Evolutionary conservation across 805 yeast genomes (phyloP), one percentile per base, ranked within the genome.

Genomic region (Scheffersomyces spartinae): DNA sequence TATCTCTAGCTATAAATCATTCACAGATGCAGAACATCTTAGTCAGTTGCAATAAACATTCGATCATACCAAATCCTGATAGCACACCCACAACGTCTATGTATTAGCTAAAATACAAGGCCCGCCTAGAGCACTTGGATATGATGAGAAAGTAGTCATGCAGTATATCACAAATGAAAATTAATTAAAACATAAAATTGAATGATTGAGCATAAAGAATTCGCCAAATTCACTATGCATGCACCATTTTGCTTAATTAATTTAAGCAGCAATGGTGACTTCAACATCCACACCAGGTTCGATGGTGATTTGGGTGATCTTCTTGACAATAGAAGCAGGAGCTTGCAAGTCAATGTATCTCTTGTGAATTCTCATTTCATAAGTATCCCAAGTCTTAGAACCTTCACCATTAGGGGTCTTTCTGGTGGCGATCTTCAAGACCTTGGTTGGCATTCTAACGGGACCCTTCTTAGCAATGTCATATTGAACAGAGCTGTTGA

Each of bases 381-480:
- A 91, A 54, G 93, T 72, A 64, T 91, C 99, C 96, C 96, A 91
- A 55, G 99, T 91, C 88, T 91, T 91, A 52, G 98, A 91, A 91
- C 99, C 99, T 75, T 91, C 96, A 91, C 99, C 99, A 68, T 93
- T 93, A 59, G 99, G 99, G 61, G 98, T 81, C 86, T 91, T 91
- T 83, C 99, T 85, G 82, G 99, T 91, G 71, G 94, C 74, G 71
- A 91, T 74, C 70, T 81, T 84, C 60, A 91, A 81, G 52, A 81
- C 91, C 81, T 86, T 91, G 69, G 98, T 91, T 74, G 99, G 99
- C 72, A 91, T 69, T 82, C 98, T 86, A 59, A 91, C 95, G 51
- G 98, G 98, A 61, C 99, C 99, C 75, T 85, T 88, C 79, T 84
- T 85, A 64, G 68, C 72, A 57, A 86, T 73, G 53, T 79, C 65